Conservation (phyloP, 164 flowering plant genomes). For the Piper longum region DNA sequence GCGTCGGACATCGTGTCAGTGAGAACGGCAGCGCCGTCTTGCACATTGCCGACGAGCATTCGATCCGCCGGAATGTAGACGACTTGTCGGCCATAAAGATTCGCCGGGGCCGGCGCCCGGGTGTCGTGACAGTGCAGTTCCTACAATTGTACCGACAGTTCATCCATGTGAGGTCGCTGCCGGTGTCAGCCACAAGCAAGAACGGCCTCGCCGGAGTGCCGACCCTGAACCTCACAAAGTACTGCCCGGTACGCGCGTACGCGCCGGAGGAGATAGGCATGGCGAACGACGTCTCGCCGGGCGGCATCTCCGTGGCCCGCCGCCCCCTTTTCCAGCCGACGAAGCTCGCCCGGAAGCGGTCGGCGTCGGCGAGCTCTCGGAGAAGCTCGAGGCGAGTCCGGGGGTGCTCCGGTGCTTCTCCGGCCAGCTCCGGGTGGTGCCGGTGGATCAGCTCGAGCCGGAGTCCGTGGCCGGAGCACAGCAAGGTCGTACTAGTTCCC, state of each 20-base stretch:
- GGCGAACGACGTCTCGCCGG: neutral
- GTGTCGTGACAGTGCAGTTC: constrained; percentile 1
- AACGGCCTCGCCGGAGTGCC: constrained; percentile 55
- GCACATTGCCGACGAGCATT: constrained; percentile 35
- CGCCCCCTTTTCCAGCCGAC: neutral
- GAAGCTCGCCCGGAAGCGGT: neutral
- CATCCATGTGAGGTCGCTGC: constrained; percentile 75
- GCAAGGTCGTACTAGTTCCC: constrained; percentile 1
- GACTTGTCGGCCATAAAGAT: constrained; percentile 29
- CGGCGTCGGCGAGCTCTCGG: constrained; percentile 2
- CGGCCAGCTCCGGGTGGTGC: neutral
- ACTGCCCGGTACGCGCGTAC: constrained; percentile 34
- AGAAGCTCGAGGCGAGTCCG: neutral
- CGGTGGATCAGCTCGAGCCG: constrained; percentile 11
- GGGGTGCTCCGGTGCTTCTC: too few species aligned
- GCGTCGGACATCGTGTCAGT: constrained; percentile 29
- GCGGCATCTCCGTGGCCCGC: neutral
- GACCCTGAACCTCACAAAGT: constrained; percentile 37
- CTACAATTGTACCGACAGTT: constrained; percentile 28
- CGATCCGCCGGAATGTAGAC: constrained; percentile 23
- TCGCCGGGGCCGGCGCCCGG: constrained; percentile 1
- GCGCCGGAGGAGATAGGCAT: constrained; percentile 35
- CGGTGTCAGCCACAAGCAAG: constrained; percentile 48
- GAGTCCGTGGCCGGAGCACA: neutral
- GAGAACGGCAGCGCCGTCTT: constrained; percentile 29